phyloP scores from a whole-genome alignment of 331 rosid genomes.

The Dryas integrifolia region DNA sequence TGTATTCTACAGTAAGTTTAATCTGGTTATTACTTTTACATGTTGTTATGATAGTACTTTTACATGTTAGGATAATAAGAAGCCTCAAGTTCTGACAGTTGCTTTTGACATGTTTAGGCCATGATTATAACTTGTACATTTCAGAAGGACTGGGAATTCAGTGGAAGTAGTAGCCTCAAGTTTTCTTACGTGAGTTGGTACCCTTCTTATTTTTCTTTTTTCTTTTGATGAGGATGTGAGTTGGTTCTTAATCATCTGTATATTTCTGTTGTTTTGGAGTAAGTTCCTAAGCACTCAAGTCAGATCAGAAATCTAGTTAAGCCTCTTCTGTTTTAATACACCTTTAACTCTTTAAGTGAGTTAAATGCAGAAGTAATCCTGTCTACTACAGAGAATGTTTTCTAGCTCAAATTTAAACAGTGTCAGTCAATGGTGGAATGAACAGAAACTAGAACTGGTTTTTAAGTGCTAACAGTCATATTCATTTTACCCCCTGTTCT shows the following conservation, averaged over 20 bases:
- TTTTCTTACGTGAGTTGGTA: constrained; percentile 60
- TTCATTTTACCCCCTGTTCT: background rate
- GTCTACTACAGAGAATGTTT: background rate
- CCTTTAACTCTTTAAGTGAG: background rate
- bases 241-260: background rate
- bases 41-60: constrained; percentile 11
- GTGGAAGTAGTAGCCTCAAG: constrained; percentile 38
- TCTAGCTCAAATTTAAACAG: background rate
- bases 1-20: constrained; percentile 61
- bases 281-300: constrained; percentile 6
- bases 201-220: background rate
- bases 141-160: constrained; percentile 56
- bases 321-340: background rate
- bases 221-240: background rate
- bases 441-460: background rate
- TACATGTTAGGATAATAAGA: constrained; percentile 6
- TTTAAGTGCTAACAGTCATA: background rate
- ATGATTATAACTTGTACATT: constrained; percentile 47
- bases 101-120: constrained; percentile 43
- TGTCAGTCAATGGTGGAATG: background rate
- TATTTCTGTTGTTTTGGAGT: constrained; percentile 10
- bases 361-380: background rate
- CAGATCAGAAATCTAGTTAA: constrained; percentile 9
- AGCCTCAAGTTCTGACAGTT: constrained; percentile 23
- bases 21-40: constrained; percentile 9